Evolutionary conservation across 257 asterid genomes (phyloP).

Genomic region (Solanum sparsipilum): DNA sequence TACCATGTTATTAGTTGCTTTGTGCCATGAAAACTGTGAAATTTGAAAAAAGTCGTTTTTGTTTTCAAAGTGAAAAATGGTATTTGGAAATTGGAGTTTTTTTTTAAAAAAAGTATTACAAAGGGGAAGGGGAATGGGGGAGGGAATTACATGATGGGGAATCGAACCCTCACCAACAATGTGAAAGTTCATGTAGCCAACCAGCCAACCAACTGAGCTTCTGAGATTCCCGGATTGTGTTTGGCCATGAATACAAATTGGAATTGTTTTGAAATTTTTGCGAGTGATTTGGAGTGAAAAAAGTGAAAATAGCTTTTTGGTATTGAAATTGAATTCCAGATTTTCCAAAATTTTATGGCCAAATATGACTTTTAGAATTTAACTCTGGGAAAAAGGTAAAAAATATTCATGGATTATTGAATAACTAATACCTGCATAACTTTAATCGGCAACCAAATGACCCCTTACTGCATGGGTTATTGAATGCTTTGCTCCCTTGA

Average conservation of each 20-base stretch:
- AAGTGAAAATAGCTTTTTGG: no score
- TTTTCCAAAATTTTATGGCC: neutral
- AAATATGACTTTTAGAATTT: neutral
- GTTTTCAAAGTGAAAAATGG: neutral
- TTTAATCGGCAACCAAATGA: neutral
- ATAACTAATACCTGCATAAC: neutral
- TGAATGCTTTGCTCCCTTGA: slow-evolving; percentile 34
- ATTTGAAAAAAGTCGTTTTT: no score
- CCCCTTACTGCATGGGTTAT: neutral
- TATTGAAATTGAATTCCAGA: no score
- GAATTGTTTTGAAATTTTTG: no score
- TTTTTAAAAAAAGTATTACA: no score
- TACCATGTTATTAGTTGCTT: no score
- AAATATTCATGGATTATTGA: neutral
- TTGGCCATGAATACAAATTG: neutral
- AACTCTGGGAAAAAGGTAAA: neutral
- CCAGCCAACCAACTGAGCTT: no score
- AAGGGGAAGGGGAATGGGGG: neutral
- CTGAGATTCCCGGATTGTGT: neutral
- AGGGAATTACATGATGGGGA: no score
- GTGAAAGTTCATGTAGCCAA: no score
- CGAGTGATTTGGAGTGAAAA: no score
- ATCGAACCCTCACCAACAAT: no score
- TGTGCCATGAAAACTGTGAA: no score
- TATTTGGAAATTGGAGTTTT: neutral